A percentile compares a stretch with the other conserved stretches of the same genome.
Conservation (phyloP, 2,329 filamentous ascomycete genomes). For the Pezicula neosporulosa region DNA sequence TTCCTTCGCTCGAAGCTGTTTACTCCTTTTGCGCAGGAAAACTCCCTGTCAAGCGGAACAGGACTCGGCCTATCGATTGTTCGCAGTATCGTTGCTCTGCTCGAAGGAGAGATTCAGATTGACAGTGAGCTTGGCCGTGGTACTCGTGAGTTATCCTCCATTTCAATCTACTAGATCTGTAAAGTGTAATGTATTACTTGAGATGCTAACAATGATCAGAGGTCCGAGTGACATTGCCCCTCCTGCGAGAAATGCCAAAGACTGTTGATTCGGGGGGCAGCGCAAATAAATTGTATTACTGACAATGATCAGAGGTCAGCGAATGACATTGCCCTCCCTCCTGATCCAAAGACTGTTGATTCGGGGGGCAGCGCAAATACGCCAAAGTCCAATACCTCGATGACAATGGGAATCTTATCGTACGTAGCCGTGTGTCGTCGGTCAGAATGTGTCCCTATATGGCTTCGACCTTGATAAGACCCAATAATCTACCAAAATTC, state of each 20-base stretch:
- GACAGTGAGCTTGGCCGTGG: constrained; percentile 50
- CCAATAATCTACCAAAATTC: constrained; percentile 16
- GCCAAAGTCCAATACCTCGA: constrained; percentile 15
- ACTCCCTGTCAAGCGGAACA: constrained; percentile 56
- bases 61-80: constrained; percentile 66
- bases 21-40: constrained; percentile 62
- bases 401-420: constrained; percentile 15
- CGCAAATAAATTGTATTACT: too few relatives aligned
- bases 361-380: constrained; percentile 8
- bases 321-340: constrained; percentile 26
- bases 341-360: constrained; percentile 21
- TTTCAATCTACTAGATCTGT: background rate
- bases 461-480: constrained; percentile 24
- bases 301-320: constrained; percentile 22
- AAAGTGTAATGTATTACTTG: background rate
- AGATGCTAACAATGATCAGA: constrained; percentile 17
- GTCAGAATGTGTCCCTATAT: constrained; percentile 20
- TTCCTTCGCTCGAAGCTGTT: constrained; percentile 59
- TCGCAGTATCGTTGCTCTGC: constrained; percentile 53
- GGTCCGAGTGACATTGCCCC: constrained; percentile 26
- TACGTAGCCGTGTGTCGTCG: constrained; percentile 13
- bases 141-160: constrained; percentile 40
- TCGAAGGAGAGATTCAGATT: constrained; percentile 59
- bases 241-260: constrained; percentile 25
- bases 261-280: constrained; percentile 9